Conservation (phyloP, 116 monocot genomes). For the Zostera marina region DNA sequence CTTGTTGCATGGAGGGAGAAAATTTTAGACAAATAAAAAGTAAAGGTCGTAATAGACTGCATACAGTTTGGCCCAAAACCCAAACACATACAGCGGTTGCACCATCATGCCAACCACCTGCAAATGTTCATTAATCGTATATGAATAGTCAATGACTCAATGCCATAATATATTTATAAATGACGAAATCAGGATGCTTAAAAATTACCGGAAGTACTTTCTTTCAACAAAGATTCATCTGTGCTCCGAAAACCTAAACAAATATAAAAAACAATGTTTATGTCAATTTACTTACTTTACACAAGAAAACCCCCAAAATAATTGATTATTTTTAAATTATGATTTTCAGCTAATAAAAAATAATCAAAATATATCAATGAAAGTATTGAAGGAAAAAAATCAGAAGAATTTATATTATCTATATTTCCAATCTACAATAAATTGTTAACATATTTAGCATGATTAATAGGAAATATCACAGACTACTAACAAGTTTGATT, state of each 20-base stretch:
- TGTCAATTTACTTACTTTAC: background rate
- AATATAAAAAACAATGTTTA: background rate
- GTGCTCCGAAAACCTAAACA: conserved; percentile 58
- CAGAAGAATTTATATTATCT: background rate
- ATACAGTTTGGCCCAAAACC: conserved; percentile 65
- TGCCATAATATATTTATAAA: background rate
- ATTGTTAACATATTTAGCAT: background rate
- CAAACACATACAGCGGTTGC: conserved; percentile 86
- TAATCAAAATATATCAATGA: background rate
- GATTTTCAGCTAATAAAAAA: background rate
- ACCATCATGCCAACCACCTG: conserved; percentile 89
- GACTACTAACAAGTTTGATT: background rate
- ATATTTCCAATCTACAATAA: background rate
- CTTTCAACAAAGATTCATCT: conserved; percentile 43
- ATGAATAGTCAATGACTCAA: background rate
- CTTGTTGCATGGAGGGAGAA: background rate
- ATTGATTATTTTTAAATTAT: background rate
- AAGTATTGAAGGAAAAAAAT: background rate
- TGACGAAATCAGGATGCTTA: background rate
- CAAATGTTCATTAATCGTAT: background rate
- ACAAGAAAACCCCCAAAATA: background rate
- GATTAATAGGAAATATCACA: background rate
- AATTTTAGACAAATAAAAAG: background rate
- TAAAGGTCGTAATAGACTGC: background rate
- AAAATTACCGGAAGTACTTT: conserved; percentile 30